Base-by-base conservation (phyloP, 2,329 filamentous ascomycete genomes). In the Aspergillus udagawae region DNA sequence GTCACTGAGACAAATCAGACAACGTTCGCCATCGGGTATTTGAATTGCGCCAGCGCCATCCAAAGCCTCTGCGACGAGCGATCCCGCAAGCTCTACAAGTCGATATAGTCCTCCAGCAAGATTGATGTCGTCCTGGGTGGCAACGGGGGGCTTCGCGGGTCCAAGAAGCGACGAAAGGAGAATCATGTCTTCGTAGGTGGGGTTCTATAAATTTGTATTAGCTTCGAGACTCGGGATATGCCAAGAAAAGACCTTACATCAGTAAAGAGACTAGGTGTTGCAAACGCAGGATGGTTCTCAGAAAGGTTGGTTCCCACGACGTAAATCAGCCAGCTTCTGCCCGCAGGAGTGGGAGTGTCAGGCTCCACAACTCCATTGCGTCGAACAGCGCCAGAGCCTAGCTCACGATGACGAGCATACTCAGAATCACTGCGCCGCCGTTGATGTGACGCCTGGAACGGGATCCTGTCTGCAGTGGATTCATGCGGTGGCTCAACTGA, bases 171-270 rank as follows among this genome's bases (percentile, higher is more conserved):
- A 85, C 12, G 85, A 87, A 3, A 89, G 78, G 48, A 89, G 75
- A 68, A 88, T 82, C 86, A 89, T 89, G 63, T 89, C 86, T 71
- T 89, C 86, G 66, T 89, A 89, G 1, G 86, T 88, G 1, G 86
- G 86, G 52, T 82, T 81, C 78, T 81, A 56, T 41, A 56, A 42
- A 20, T 51, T 51, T 32, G 8, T 28, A 45, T 67, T 58, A 66
- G 62, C 28, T 56, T 5, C 28, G 4, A 38, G n/a, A 9, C 25
- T 17, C 14, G 32, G 14, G 23, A 35, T 1, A 10, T 41, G 29
- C 10, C 47, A 51, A 50, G 21, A 48, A 28, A 21, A 47, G 12
- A 50, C 67, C 77, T 70, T 75, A 86, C 85, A 72, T 89, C 86
- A 20, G 86, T 89, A 68, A 88, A 89, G 10, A 89, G 76, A 63